Evolutionary conservation across 2,329 filamentous ascomycete genomes (phyloP).

Genomic region (Tolypocladium pustulatum): DNA sequence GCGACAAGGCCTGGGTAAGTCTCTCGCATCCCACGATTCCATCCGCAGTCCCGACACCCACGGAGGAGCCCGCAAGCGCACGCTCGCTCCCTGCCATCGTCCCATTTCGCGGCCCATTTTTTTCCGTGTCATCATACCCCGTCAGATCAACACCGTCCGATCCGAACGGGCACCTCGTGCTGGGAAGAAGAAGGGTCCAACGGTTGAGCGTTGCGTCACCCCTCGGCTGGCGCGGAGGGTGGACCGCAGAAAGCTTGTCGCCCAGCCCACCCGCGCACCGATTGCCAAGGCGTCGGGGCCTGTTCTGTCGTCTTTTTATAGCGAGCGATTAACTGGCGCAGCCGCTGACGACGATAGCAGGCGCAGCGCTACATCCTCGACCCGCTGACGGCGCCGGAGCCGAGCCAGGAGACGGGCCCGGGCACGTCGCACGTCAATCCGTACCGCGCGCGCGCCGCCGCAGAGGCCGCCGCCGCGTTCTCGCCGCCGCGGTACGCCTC

Average conservation of each 20-base stretch:
- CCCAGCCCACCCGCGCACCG: too few relatives aligned
- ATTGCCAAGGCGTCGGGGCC: not conserved
- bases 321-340: not conserved
- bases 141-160: not conserved
- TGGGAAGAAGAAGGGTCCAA: not conserved
- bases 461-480: not conserved
- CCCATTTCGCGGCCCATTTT: not conserved
- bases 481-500: not conserved
- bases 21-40: not conserved
- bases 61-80: not conserved
- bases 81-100: not conserved
- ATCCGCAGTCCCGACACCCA: not conserved
- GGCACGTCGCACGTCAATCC: slow-evolving; percentile 42
- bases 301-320: not conserved
- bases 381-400: slow-evolving; percentile 57
- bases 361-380: slow-evolving; percentile 58
- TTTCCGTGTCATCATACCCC: not conserved
- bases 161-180: not conserved
- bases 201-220: not conserved
- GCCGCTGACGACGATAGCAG: slow-evolving; percentile 25
- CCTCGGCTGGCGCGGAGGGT: not conserved
- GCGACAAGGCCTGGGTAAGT: not conserved
- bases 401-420: slow-evolving; percentile 56
- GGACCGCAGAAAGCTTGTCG: not conserved
- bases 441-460: slow-evolving; percentile 9